A percentile compares a stretch with the other conserved stretches of the same genome.
Evolutionary conservation across 768 basidiomycete species (phyloP).

Genomic region (Boletus bicolor): DNA sequence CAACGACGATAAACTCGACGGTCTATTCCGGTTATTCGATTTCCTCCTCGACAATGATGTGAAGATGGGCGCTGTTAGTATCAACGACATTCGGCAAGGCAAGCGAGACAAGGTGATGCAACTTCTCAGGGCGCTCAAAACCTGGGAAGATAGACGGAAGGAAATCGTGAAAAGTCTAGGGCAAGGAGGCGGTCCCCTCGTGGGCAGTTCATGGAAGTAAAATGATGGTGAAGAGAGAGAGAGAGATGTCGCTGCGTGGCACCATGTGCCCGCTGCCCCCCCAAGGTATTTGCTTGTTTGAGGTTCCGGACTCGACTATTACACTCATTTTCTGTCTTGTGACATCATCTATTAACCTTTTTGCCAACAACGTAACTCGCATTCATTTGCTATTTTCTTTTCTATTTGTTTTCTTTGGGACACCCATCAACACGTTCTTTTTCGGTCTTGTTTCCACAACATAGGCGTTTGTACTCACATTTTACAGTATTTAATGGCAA

Average conservation of each 20-base stretch:
- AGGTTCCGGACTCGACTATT: slow-evolving; percentile 11
- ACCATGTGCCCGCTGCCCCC: neutral
- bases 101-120: slow-evolving; percentile 80
- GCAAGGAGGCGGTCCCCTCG: slow-evolving; percentile 22
- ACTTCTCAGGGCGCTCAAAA: slow-evolving; percentile 70
- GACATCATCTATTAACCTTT: slow-evolving; percentile 4
- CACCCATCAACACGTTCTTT: slow-evolving; percentile 8
- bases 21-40: slow-evolving; percentile 87
- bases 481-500: slow-evolving; percentile 6
- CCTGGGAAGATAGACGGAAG: slow-evolving; percentile 76
- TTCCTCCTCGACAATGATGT: slow-evolving; percentile 90
- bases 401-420: slow-evolving; percentile 4
- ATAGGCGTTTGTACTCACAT: slow-evolving; percentile 12
- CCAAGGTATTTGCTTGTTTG: neutral
- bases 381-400: neutral
- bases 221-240: neutral
- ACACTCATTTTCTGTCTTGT: slow-evolving; percentile 21
- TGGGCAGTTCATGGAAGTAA: too few species aligned
- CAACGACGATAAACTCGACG: slow-evolving; percentile 79
- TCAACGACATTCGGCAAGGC: slow-evolving; percentile 87
- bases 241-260: neutral
- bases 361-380: neutral
- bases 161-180: slow-evolving; percentile 54
- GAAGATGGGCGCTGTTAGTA: slow-evolving; percentile 87
- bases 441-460: neutral